These are phyloP conservation scores for Fusarium odoratissimum DNA, from an alignment of 2,329 filamentous ascomycete species.

Conservation along the genomic window DNA sequence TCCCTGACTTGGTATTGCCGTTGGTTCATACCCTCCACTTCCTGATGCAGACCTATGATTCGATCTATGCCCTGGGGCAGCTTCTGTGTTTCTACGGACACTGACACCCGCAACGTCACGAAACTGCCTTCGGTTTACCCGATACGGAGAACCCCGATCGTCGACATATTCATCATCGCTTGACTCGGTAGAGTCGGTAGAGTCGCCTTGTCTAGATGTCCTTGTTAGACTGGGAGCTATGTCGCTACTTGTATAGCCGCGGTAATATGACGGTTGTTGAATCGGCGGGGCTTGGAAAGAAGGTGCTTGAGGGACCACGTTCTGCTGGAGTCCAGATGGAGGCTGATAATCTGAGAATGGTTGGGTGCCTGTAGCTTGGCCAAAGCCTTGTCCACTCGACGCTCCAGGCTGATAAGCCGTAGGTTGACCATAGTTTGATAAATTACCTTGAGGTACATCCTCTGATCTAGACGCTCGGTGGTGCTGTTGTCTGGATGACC, in stretches of 20 bases:
- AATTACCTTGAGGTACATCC: too few species aligned
- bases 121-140: neutral
- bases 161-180: neutral
- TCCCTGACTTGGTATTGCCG: too few species aligned
- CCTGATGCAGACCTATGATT: neutral
- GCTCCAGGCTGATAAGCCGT: neutral
- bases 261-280: neutral
- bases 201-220: neutral
- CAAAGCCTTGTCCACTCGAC: neutral
- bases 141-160: accelerated
- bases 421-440: neutral
- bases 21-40: neutral
- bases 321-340: accelerated
- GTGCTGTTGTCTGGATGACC: neutral
- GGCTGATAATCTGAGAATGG: accelerated
- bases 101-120: neutral
- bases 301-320: neutral
- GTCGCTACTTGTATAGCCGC: too few species aligned
- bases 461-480: neutral
- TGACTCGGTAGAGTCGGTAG: neutral
- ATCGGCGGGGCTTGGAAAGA: neutral
- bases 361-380: neutral
- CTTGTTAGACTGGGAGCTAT: neutral
- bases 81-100: neutral
- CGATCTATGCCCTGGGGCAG: neutral